Evolutionary conservation across 2,329 filamentous ascomycete genomes (phyloP), one percentile per base, ranked within the genome.

Genomic region (Xylariaceae sp.): DNA sequence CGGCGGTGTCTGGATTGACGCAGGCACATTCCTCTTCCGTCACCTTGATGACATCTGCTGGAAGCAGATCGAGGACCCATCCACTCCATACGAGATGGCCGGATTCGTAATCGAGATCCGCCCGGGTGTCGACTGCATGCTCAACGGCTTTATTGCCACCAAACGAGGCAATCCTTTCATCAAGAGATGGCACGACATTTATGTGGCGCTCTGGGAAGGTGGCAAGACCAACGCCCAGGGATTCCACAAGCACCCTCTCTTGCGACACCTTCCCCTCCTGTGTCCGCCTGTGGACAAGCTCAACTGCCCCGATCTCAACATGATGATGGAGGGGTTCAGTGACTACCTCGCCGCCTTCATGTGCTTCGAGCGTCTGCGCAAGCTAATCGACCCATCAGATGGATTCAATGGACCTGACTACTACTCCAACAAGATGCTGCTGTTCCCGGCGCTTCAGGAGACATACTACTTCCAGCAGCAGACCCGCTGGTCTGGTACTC

Each of bases 1-100:
- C 37, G 78, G 77, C 0, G 77, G 77, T 0, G 69, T 76, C 1
- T 79, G 73, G 71, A 72, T 79, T 55, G 77, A 80, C 10, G 74
- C 73, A 0, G 75, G 76, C 1, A 74, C 73, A 3, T 74, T 77
- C 15, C 65, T 79, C 0, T 72, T 79, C 51, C 71, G 73, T 0
- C 67, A 73, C 39, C 61, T 79, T 0, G 76, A 79, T 10, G 67
- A 70, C 1, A 72, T 79, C 1, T 79, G 75, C 68, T 78, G 77
- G 77, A 66, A 73, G 6, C 60, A 68, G 6, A 69, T 80, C 50
- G 66, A 71, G 6, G 72, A 76, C n/a, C 70, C 74, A 0, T 56
- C 61, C 1, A 71, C 69, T 0, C 71, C 73, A 0, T 76, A 73
- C 47, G 71, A 76, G 59, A 64, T 74, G 30, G 67, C 68, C 9